Percentiles rank a stretch among this genome's conserved stretches.
These are phyloP conservation scores for Wickerhamomyces rabaulensis DNA, from an alignment of 805 yeast species.

Conservation along the genomic window DNA sequence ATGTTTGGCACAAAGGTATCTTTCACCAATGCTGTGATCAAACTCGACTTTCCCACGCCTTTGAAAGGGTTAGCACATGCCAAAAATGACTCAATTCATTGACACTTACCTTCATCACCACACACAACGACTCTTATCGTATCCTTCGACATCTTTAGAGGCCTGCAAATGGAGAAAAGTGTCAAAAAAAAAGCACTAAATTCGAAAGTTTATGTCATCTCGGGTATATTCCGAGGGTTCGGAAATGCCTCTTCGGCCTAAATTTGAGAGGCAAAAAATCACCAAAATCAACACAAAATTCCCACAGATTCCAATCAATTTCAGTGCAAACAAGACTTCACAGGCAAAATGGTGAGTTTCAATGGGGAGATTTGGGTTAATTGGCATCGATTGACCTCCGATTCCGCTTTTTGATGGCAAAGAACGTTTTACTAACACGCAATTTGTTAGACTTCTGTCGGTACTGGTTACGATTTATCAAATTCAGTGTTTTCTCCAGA, in stretches of 20 bases:
- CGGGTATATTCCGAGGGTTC: neutral
- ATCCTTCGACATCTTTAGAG: slow-evolving; percentile 33
- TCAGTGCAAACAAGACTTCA: neutral
- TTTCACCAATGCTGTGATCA: slow-evolving; percentile 76
- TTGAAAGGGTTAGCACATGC: slow-evolving; percentile 1
- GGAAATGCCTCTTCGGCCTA: neutral
- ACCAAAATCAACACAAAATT: neutral
- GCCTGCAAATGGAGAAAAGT: neutral
- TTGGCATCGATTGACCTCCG: neutral
- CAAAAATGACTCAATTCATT: neutral
- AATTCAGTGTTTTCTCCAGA: slow-evolving; percentile 89
- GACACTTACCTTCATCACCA: slow-evolving; percentile 72
- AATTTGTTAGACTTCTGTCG: slow-evolving; percentile 70
- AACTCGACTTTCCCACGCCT: slow-evolving; percentile 73
- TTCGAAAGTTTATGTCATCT: too few relatives aligned
- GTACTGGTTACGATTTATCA: slow-evolving; percentile 98
- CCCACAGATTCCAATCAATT: neutral
- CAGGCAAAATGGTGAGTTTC: neutral
- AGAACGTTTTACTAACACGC: neutral
- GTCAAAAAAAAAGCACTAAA: neutral
- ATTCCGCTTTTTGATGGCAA: neutral
- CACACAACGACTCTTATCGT: slow-evolving; percentile 80
- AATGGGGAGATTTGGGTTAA: neutral
- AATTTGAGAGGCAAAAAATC: neutral
- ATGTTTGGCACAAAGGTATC: slow-evolving; percentile 74